These are phyloP conservation scores for Trametes cubensis DNA, from an alignment of 768 basidiomycete species.

Conservation along the genomic window DNA sequence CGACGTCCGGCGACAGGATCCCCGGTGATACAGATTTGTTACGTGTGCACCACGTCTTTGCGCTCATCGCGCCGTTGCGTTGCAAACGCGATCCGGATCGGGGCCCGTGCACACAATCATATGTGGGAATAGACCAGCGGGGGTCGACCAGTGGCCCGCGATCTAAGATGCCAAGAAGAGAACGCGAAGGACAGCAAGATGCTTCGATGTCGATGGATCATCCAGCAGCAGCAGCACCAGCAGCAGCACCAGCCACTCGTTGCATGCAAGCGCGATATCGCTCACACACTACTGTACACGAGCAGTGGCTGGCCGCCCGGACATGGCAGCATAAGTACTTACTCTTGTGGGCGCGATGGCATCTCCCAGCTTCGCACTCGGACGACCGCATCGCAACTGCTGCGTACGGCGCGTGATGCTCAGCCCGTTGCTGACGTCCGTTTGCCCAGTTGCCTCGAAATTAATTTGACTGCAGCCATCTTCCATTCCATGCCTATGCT, in stretches of 20 bases:
- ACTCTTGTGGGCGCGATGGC: too few species aligned
- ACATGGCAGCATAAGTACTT: too few species aligned
- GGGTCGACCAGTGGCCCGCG: not conserved
- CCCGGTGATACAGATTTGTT: conserved; percentile 5
- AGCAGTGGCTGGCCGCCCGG: too few species aligned
- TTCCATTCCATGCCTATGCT: conserved; percentile 6
- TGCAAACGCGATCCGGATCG: conserved; percentile 13
- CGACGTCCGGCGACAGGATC: conserved; percentile 13
- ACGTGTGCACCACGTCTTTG: conserved; percentile 5
- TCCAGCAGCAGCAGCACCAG: too few species aligned
- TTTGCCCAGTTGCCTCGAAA: conserved; percentile 2
- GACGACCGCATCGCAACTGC: not conserved
- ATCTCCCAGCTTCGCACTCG: not conserved
- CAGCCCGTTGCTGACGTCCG: not conserved
- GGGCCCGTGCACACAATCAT: not conserved
- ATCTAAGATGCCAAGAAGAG: conserved; percentile 15
- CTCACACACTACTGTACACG: too few species aligned
- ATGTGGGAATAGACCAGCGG: not conserved
- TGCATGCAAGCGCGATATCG: too few species aligned
- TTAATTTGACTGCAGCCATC: conserved; percentile 4
- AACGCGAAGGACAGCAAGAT: not conserved
- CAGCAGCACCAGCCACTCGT: too few species aligned
- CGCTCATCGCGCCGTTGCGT: not conserved
- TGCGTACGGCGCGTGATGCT: conserved; percentile 3
- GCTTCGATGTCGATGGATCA: not conserved